Evolutionary conservation across 495 filamentous ascomycete species (phyloP).

Genomic region (Trichoderma orchidacearum): DNA sequence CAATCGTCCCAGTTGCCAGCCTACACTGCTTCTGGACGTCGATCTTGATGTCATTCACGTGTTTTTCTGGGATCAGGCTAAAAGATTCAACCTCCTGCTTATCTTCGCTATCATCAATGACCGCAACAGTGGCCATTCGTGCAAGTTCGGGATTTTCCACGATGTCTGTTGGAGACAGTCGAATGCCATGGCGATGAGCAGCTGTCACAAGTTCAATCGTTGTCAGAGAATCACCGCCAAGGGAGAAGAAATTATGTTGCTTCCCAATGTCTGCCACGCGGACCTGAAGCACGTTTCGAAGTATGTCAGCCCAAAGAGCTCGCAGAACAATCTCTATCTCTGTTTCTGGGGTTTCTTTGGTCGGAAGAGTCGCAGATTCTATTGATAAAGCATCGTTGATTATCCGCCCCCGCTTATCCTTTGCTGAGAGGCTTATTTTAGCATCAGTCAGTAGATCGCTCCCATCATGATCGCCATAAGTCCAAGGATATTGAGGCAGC

Average conservation of each 20-base stretch:
- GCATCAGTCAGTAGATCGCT: constrained; percentile 10
- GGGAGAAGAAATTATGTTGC: constrained; percentile 22
- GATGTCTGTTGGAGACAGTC: not conserved
- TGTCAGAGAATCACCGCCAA: constrained; percentile 17
- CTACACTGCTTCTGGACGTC: not conserved
- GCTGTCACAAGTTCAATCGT: not conserved
- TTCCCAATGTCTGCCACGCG: constrained; percentile 2
- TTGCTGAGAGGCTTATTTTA: constrained; percentile 40
- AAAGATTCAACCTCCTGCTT: not conserved
- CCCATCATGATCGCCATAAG: constrained; percentile 18
- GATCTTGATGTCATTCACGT: not conserved
- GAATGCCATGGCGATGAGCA: not conserved
- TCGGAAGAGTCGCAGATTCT: constrained; percentile 37
- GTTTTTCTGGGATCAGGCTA: not conserved
- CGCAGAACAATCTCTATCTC: constrained; percentile 8
- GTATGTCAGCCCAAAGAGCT: constrained; percentile 8
- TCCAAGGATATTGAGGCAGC: constrained; percentile 22
- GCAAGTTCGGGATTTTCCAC: not conserved
- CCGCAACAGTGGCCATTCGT: not conserved
- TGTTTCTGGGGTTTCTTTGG: constrained; percentile 6
- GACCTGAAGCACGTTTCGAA: constrained; percentile 12
- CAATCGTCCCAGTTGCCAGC: not conserved
- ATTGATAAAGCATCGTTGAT: constrained; percentile 26
- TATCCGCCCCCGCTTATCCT: constrained; percentile 37
- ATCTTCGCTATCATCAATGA: not conserved